Percentiles rank a stretch among this genome's conserved stretches.
Conservation (phyloP, 768 basidiomycete genomes). For the Suillus clintonianus region DNA sequence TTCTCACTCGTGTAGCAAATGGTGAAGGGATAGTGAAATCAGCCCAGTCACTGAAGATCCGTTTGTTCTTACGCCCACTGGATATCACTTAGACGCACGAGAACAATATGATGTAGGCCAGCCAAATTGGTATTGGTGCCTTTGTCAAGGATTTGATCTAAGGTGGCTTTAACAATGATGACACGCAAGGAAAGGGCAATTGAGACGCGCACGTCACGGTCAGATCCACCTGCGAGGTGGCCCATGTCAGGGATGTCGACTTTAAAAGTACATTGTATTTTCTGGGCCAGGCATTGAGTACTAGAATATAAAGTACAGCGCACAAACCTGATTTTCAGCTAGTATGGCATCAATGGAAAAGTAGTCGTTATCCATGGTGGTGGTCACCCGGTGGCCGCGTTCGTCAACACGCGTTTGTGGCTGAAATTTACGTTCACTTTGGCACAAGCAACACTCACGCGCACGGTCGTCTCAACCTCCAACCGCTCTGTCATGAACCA, state of each 20-base stretch:
- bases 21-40: slow-evolving; percentile 83
- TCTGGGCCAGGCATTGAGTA: slow-evolving; percentile 44
- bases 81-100: slow-evolving; percentile 48
- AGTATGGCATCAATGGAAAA: slow-evolving; percentile 91
- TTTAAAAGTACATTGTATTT: slow-evolving; percentile 93
- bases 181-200: not conserved
- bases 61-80: slow-evolving; percentile 2
- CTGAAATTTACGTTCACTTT: slow-evolving; percentile 4
- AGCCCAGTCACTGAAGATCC: slow-evolving; percentile 70
- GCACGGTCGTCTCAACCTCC: not conserved
- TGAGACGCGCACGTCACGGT: slow-evolving; percentile 66
- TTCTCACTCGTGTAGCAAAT: slow-evolving; percentile 74
- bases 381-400: not conserved
- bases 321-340: slow-evolving; percentile 80
- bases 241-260: slow-evolving; percentile 84
- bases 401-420: slow-evolving; percentile 22
- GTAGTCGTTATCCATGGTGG: slow-evolving; percentile 88
- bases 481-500: slow-evolving; percentile 21
- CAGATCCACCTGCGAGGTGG: slow-evolving; percentile 83
- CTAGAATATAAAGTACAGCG: not conserved
- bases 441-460: not conserved
- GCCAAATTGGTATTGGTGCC: slow-evolving; percentile 86
- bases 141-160: slow-evolving; percentile 81
- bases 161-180: slow-evolving; percentile 11
- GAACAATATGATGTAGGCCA: slow-evolving; percentile 82